Evolutionary conservation across 768 basidiomycete species (phyloP).

Genomic region (Glaciozyma martinii): DNA sequence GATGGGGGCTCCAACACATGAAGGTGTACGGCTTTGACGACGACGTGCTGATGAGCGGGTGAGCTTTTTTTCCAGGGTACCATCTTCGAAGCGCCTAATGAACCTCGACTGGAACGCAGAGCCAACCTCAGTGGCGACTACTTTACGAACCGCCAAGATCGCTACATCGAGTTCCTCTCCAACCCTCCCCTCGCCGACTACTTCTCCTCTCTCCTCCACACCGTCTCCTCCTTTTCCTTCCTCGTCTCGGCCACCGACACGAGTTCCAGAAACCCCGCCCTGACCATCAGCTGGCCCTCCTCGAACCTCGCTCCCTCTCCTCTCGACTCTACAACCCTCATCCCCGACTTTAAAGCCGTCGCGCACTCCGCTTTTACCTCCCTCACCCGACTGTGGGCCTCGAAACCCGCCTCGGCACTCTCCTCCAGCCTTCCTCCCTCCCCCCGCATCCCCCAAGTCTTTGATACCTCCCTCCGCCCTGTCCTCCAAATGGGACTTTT

Average conservation of each 20-base stretch:
- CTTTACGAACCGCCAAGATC: constrained; percentile 89
- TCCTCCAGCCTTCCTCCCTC: neutral
- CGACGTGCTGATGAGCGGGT: constrained; percentile 89
- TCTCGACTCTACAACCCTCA: constrained; percentile 1
- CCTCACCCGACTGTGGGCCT: neutral
- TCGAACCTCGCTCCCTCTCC: constrained; percentile 1
- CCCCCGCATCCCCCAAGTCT: constrained; percentile 65
- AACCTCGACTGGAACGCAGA: constrained; percentile 43
- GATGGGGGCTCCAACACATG: constrained; percentile 97
- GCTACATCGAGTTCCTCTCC: constrained; percentile 66
- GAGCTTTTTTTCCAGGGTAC: neutral
- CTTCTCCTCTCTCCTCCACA: constrained; percentile 65
- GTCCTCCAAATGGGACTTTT: constrained; percentile 34
- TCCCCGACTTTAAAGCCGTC: neutral
- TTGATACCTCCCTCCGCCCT: constrained; percentile 40
- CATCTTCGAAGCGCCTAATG: neutral
- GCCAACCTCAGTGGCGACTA: constrained; percentile 90
- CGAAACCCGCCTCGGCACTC: neutral
- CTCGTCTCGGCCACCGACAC: constrained; percentile 23
- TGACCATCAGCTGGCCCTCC: constrained; percentile 19
- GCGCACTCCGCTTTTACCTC: constrained; percentile 1
- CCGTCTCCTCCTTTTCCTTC: constrained; percentile 66
- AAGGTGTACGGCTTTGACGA: constrained; percentile 93
- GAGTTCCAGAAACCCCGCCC: constrained; percentile 2
- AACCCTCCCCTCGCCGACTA: constrained; percentile 66